Conservation (phyloP, 495 filamentous ascomycete genomes). For the Penicillium diatomitis region DNA sequence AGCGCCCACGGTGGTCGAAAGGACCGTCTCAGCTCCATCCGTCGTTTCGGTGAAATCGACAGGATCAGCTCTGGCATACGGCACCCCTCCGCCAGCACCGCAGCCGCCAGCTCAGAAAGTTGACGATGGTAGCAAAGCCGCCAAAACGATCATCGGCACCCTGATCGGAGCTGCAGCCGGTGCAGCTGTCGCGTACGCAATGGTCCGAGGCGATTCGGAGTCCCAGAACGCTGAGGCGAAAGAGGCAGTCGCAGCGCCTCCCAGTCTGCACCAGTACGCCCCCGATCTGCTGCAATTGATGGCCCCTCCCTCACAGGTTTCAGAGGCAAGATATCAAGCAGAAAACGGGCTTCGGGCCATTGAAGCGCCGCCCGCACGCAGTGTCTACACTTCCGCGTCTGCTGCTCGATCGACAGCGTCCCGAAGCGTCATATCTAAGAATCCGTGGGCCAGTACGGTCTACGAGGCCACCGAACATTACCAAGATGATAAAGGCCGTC, state of each 20-base stretch:
- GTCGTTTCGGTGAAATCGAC: constrained; percentile 19
- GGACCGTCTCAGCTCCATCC: constrained; percentile 13
- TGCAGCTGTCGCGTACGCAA: constrained; percentile 65
- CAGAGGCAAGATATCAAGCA: constrained; percentile 15
- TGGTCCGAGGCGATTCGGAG: constrained; percentile 45
- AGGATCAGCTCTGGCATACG: constrained; percentile 23
- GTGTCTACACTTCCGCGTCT: constrained; percentile 26
- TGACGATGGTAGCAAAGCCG: constrained; percentile 32
- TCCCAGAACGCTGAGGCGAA: constrained; percentile 11
- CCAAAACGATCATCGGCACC: constrained; percentile 59
- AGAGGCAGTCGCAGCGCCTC: constrained; percentile 7
- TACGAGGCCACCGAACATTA: constrained; percentile 34
- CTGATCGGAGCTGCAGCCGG: constrained; percentile 70
- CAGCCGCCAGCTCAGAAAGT: constrained; percentile 19
- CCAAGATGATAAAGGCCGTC: constrained; percentile 27
- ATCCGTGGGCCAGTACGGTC: constrained; percentile 34
- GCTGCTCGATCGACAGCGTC: constrained; percentile 22
- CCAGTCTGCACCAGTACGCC: constrained; percentile 11
- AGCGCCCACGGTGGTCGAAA: constrained; percentile 22
- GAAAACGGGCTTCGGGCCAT: constrained; percentile 24
- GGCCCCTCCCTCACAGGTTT: constrained; percentile 18
- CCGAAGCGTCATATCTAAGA: constrained; percentile 29
- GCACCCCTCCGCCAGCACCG: neutral
- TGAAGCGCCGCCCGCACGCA: constrained; percentile 34
- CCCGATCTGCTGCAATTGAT: constrained; percentile 23